phyloP scores from a whole-genome alignment of 2,329 filamentous ascomycete genomes.

The Colletotrichum eremochloae region DNA sequence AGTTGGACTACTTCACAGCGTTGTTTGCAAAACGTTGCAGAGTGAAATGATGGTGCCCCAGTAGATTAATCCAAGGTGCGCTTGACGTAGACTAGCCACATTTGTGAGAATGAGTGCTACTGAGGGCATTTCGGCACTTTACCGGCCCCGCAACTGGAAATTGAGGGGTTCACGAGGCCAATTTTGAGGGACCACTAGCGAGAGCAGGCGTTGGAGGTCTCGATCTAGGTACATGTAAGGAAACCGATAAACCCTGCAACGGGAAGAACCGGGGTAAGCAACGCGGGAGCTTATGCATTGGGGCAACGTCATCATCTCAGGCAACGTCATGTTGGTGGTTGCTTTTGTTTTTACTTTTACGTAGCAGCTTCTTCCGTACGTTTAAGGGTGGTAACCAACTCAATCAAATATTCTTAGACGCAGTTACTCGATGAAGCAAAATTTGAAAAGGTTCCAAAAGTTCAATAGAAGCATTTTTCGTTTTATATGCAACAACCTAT shows the following conservation, averaged over 20 bases:
- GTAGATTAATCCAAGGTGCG: neutral
- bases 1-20: no score
- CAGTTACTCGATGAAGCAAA: no score
- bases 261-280: neutral
- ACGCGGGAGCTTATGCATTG: neutral
- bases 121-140: neutral
- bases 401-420: no score
- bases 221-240: no score
- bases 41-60: no score
- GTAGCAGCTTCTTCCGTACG: neutral
- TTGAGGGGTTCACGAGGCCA: neutral
- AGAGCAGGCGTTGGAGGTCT: neutral
- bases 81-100: neutral
- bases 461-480: no score
- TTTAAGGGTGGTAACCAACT: no score
- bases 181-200: no score
- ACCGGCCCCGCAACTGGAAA: neutral
- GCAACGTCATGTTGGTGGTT: neutral
- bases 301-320: neutral
- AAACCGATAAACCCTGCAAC: neutral
- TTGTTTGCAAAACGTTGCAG: no score
- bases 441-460: no score
- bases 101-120: neutral
- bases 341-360: neutral
- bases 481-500: no score